phyloP scores from a whole-genome alignment of 768 basidiomycete species.

The Paxillus ammoniavirescens region DNA sequence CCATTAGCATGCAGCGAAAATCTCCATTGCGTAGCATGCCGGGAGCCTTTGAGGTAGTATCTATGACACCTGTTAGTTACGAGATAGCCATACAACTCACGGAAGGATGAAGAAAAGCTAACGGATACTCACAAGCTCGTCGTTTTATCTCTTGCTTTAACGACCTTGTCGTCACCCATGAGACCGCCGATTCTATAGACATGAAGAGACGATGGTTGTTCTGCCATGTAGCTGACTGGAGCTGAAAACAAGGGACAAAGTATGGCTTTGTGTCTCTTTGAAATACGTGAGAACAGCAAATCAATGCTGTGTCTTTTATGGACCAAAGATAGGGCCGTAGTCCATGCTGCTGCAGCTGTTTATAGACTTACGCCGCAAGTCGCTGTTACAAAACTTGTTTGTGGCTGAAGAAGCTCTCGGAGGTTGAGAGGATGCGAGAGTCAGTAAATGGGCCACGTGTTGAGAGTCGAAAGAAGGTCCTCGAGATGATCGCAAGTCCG shows the following conservation, averaged over 20 bases:
- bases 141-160: slow-evolving; percentile 25
- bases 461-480: too few relatives aligned
- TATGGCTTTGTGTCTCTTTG: neutral
- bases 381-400: too few relatives aligned
- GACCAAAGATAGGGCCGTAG: neutral
- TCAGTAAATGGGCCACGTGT: too few relatives aligned
- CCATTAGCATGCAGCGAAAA: slow-evolving; percentile 19
- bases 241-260: neutral
- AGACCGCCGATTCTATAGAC: slow-evolving; percentile 25
- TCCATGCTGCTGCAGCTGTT: too few relatives aligned
- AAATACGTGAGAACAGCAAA: neutral
- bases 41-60: slow-evolving; percentile 22
- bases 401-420: too few relatives aligned
- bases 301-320: neutral
- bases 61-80: slow-evolving; percentile 6
- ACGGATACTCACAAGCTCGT: slow-evolving; percentile 16
- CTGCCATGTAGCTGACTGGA: slow-evolving; percentile 3
- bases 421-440: too few relatives aligned
- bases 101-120: neutral
- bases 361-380: too few relatives aligned
- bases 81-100: neutral
- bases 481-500: too few relatives aligned
- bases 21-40: slow-evolving; percentile 17
- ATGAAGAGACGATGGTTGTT: slow-evolving; percentile 18
- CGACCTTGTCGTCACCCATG: slow-evolving; percentile 22